These are phyloP conservation scores for Trichoderma cornu-damae DNA, from an alignment of 2,329 filamentous ascomycete species.

Conservation along the genomic window DNA sequence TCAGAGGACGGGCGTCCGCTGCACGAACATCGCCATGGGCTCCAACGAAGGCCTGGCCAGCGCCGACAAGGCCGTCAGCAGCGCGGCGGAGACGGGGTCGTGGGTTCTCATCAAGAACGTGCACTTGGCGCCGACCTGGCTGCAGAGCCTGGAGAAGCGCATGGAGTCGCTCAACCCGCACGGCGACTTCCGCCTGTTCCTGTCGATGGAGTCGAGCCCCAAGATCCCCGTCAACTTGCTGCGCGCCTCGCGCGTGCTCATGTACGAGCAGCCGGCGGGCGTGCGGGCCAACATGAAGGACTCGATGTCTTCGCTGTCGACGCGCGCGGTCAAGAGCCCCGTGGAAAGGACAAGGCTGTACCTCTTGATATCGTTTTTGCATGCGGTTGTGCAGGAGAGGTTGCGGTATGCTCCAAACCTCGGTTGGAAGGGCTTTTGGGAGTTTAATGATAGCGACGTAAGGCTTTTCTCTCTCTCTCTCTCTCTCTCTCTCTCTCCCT, in stretches of 20 bases:
- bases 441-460: conserved; percentile 98
- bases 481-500: neutral
- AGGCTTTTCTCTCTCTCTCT: conserved; percentile 39
- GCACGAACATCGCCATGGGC: conserved; percentile 98
- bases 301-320: conserved; percentile 76
- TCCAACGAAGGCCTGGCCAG: conserved; percentile 89
- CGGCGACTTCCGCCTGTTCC: conserved; percentile 85
- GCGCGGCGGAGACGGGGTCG: conserved; percentile 82
- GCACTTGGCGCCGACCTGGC: conserved; percentile 89
- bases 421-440: conserved; percentile 99
- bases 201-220: conserved; percentile 95
- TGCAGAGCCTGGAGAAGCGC: conserved; percentile 94
- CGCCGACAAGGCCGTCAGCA: conserved; percentile 91
- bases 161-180: conserved; percentile 94
- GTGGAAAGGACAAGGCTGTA: conserved; percentile 90
- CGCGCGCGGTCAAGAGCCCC: conserved; percentile 70
- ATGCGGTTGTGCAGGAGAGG: conserved; percentile 92
- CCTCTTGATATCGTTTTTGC: conserved; percentile 84
- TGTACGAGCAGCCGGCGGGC: conserved; percentile 97
- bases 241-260: conserved; percentile 85
- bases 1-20: conserved; percentile 72
- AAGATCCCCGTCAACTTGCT: conserved; percentile 97
- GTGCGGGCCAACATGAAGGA: conserved; percentile 98
- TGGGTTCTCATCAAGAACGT: conserved; percentile 99
- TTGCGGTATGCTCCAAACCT: conserved; percentile 88